Base-by-base conservation (phyloP, 495 filamentous ascomycete species). In the Sphaerosporella brunnea region DNA sequence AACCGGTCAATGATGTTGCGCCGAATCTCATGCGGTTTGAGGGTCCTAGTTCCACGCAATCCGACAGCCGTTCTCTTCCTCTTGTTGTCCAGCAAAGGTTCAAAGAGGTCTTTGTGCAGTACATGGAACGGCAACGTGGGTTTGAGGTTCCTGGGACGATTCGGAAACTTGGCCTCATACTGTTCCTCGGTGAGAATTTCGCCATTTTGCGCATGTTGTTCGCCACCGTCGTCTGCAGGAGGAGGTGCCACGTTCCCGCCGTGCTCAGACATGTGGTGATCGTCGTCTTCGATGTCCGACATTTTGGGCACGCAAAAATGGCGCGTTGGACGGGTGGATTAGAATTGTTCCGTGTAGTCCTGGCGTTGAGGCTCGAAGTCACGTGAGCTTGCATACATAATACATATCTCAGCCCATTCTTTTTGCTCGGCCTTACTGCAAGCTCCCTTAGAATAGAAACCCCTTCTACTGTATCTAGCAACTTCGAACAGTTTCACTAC, bases 1-100 rank as follows among this genome's bases (percentile, higher is more conserved):
- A 93, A 97, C 21, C 79, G 72, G 49, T 87, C 77, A 61, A 97
- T 88, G 53, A 96, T 80, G 55, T 76, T 74, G n/a, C 79, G 75
- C 7, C 87, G 73, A 43, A 78, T 69, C 57, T 96, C 87, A 56
- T 86, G 75, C 3, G 87, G 82, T n/a, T 78, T 79, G 16, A 78
- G 64, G 26, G 69, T 73, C 21, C 66, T 63, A 8, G 67, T 59
- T 2, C 74, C 75, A 50, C 75, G 68, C 9, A 71, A 72, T 0
- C 80, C 78, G 4, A 72, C 67, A 2, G 71, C 74, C 0, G 70
- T 64, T 3, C 78, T 75, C 45, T 79, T 80, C 61, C 86, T 86
- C 54, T 80, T 86, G 57, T 82, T 83, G 5, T 84, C 78, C 42
- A 75, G 84, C 1, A 97, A 68, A 2, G 86, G 85, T 59, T 90